Conservation (phyloP, 1,139 yeast species). For the Zhuliangozyma parablackwelliae region DNA sequence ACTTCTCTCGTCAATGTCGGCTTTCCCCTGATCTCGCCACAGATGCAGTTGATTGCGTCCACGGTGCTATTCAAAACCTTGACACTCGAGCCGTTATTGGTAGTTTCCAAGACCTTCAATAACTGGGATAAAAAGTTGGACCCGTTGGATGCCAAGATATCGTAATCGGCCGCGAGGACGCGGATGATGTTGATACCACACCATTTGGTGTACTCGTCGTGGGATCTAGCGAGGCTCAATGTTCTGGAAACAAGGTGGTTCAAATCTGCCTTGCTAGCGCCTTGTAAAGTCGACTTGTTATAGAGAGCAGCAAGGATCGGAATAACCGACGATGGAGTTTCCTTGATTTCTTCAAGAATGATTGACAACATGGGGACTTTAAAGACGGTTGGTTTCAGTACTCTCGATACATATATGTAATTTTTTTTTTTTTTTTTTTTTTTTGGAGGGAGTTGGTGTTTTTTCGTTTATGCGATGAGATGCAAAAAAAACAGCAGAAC, state of each 20-base stretch:
- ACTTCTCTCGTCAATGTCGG: slow-evolving; percentile 82
- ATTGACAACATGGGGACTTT: slow-evolving; percentile 4
- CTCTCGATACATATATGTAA: too few species aligned
- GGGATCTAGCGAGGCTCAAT: slow-evolving; percentile 49
- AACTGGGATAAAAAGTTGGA: slow-evolving; percentile 51
- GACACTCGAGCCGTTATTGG: slow-evolving; percentile 35
- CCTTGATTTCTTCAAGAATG: slow-evolving; percentile 33
- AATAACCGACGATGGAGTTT: slow-evolving; percentile 29
- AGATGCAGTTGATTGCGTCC: slow-evolving; percentile 45
- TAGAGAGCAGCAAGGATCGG: slow-evolving; percentile 32
- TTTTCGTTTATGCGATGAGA: too few species aligned
- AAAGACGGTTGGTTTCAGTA: too few species aligned
- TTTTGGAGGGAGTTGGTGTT: too few species aligned
- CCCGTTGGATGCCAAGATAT: slow-evolving; percentile 58
- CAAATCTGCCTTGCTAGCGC: slow-evolving; percentile 48
- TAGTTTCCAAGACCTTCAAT: slow-evolving; percentile 52
- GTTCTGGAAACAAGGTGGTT: slow-evolving; percentile 55
- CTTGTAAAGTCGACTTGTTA: slow-evolving; percentile 26
- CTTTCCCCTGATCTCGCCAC: slow-evolving; percentile 65
- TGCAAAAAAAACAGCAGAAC: neutral
- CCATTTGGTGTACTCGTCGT: slow-evolving; percentile 52
- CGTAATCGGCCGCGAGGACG: slow-evolving; percentile 49
- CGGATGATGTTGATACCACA: slow-evolving; percentile 55
- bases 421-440: too few species aligned
- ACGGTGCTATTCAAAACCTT: slow-evolving; percentile 46